Percentiles rank a stretch among this genome's conserved stretches.
Evolutionary conservation across 2,329 filamentous ascomycete genomes (phyloP).

Genomic region (Venturia pyrina): DNA sequence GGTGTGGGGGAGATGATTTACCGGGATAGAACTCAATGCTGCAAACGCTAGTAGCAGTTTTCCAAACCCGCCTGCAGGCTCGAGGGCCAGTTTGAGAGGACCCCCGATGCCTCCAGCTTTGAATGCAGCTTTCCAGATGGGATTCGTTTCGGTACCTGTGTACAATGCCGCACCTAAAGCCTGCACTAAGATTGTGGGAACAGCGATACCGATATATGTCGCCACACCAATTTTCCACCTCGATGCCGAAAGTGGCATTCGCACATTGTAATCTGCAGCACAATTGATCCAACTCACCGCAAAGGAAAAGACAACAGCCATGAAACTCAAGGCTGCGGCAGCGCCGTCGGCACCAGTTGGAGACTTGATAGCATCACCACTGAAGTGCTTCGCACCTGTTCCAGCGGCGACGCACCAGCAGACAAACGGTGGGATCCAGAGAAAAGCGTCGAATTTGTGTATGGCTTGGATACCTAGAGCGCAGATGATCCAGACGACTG

Average conservation of each 20-base stretch:
- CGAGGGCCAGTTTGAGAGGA: constrained; percentile 22
- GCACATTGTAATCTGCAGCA: constrained; percentile 29
- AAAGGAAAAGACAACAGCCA: constrained; percentile 29
- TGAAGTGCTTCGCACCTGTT: constrained; percentile 26
- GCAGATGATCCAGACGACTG: constrained; percentile 28
- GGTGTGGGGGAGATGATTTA: constrained; percentile 1
- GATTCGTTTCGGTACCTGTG: constrained; percentile 20
- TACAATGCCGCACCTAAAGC: constrained; percentile 25
- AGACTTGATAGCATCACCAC: constrained; percentile 19
- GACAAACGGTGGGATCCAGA: constrained; percentile 28
- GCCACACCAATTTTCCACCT: constrained; percentile 24
- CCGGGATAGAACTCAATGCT: constrained; percentile 23
- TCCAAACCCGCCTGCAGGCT: constrained; percentile 25
- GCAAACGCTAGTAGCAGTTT: constrained; percentile 27
- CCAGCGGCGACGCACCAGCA: constrained; percentile 30
- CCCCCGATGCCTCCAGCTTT: constrained; percentile 22
- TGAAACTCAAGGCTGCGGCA: constrained; percentile 26
- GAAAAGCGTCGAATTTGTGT: constrained; percentile 26
- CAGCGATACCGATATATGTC: constrained; percentile 17
- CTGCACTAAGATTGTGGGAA: constrained; percentile 25
- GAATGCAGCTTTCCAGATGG: constrained; percentile 22
- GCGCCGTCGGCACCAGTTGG: constrained; percentile 23
- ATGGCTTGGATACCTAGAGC: constrained; percentile 29
- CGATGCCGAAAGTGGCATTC: constrained; percentile 27
- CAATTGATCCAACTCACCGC: constrained; percentile 29